Conservation (phyloP, 176 grass and related monocot species). For the Lolium perenne region DNA sequence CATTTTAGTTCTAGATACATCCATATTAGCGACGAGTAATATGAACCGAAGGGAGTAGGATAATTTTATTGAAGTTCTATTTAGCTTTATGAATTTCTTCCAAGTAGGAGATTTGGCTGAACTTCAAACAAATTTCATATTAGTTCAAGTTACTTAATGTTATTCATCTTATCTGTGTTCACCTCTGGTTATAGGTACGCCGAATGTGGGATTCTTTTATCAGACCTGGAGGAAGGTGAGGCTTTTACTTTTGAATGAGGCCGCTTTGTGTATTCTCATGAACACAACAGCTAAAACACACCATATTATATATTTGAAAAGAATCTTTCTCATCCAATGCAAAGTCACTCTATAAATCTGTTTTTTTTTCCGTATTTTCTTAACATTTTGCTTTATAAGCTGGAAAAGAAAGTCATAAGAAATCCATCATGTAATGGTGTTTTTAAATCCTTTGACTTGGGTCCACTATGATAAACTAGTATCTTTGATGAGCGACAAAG, state of each 20-base stretch:
- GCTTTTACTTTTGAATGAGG: neutral
- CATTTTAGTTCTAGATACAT: too few species aligned
- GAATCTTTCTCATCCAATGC: neutral
- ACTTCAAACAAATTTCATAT: neutral
- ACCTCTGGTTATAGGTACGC: constrained; percentile 72
- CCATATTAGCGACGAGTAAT: too few species aligned
- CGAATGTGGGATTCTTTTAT: constrained; percentile 96
- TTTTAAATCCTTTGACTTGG: neutral
- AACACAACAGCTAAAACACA: neutral
- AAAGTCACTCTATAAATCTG: constrained; percentile 6
- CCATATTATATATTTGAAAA: constrained; percentile 8
- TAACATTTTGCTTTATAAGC: constrained; percentile 23
- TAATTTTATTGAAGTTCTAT: neutral
- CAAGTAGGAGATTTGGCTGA: neutral
- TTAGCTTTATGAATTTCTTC: neutral
- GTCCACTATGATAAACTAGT: neutral
- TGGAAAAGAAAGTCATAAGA: neutral
- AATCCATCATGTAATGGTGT: neutral
- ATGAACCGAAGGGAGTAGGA: too few species aligned
- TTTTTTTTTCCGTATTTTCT: neutral
- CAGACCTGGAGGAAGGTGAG: constrained; percentile 85
- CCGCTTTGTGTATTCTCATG: neutral
- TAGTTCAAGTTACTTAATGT: constrained; percentile 15
- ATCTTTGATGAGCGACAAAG: neutral
- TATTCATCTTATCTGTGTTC: constrained; percentile 29